A percentile compares a stretch with the other conserved stretches of the same genome.
phyloP scores from a whole-genome alignment of 495 filamentous ascomycete genomes.

The Hypomontagnella submonticulosa region DNA sequence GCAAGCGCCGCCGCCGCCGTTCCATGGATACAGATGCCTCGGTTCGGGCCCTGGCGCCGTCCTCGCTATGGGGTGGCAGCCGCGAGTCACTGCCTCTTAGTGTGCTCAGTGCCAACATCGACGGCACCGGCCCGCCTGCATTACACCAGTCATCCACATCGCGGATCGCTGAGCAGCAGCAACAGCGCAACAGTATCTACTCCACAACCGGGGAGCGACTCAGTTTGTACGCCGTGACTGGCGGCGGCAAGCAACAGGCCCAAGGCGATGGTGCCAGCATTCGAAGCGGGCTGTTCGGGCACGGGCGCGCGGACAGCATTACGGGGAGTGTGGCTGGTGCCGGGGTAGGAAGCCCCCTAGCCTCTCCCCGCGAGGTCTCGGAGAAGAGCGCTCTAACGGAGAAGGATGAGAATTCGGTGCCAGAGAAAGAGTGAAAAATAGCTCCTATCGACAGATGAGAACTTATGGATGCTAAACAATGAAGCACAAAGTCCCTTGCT shows the following conservation, averaged over 20 bases:
- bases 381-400: conserved; percentile 46
- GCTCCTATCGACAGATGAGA: background rate
- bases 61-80: conserved; percentile 90
- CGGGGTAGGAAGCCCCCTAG: conserved; percentile 70
- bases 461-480: background rate
- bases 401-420: conserved; percentile 38
- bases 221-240: conserved; percentile 72
- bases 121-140: conserved; percentile 43
- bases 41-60: conserved; percentile 89
- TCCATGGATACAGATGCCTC: conserved; percentile 97
- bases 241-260: conserved; percentile 65
- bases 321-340: conserved; percentile 77
- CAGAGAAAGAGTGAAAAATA: conserved; percentile 24
- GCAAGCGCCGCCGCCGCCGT: conserved; percentile 85
- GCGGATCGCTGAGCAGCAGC: conserved; percentile 66
- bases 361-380: conserved; percentile 62
- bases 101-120: conserved; percentile 82
- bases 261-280: conserved; percentile 80
- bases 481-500: background rate
- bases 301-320: conserved; percentile 83
- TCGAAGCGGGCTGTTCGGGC: conserved; percentile 78
- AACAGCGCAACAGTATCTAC: conserved; percentile 83
- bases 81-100: conserved; percentile 88
- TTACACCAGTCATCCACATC: conserved; percentile 69
- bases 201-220: conserved; percentile 84